Evolutionary conservation across 257 asterid genomes (phyloP), one percentile per base, ranked within the genome.

Genomic region (Rehmannia glutinosa): DNA sequence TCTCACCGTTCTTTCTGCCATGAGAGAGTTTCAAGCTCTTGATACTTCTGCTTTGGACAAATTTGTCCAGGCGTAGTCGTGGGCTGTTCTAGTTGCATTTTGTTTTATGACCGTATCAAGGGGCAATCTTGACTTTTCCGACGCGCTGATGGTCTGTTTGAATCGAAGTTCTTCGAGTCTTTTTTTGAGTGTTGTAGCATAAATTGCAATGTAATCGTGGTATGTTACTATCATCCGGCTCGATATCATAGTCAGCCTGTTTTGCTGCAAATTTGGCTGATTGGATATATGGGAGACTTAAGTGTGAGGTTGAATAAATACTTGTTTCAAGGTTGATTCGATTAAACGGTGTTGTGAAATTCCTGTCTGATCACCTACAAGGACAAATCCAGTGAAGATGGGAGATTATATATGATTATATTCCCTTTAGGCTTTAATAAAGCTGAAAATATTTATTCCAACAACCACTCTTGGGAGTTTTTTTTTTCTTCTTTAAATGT

Each of bases 41-140:
- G 95, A 91, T 73, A 80, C 90, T 38, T 86, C 95, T 64, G 86
- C 95, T 10, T 71, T 94, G 51, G 62, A 80, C 67, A 91, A 85
- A 74, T 87, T 94, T 63, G 82, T 88, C 72, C 75, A 81, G 27
- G 85, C 13, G 23, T 80, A 77, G 70, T 28, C 36, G 4, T 45
- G 4, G 32, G 64, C 46, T 39, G 41, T 59, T 53, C 45, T 21
- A 24, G 24, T 55, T 64, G 49, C 55, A 15, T 5, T 36, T 39
- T 36, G 5, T 64, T 35, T 23, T 11, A 28, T 63, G 33, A 39
- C 33, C 2, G 28, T 16, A 66, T 12, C 52, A 24, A 36, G 5
- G 42, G 24, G 30, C 71, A 20, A 50, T 52, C 20, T 11, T 50
- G 50, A 39, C 38, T 21, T 30, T 32, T 45, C 38, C 23, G 5